Evolutionary conservation across 306 rosid species (phyloP).

Genomic region (Lathyrus aphaca): DNA sequence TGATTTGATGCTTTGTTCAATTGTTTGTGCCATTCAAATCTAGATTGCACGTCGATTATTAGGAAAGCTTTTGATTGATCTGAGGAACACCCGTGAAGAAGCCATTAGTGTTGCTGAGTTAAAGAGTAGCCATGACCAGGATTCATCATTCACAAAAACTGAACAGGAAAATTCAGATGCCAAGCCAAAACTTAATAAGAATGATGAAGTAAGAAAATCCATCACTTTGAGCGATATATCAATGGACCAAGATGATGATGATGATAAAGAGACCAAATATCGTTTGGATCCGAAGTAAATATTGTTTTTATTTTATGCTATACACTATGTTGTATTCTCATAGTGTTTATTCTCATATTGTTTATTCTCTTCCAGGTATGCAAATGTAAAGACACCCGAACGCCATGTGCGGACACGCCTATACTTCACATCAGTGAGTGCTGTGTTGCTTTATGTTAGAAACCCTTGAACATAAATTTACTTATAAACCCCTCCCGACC

Average conservation of each 20-base stretch:
- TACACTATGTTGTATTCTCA: slow-evolving; percentile 5
- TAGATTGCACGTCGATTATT: slow-evolving; percentile 93
- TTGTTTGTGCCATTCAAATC: slow-evolving; percentile 35
- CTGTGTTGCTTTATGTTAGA: slow-evolving; percentile 14
- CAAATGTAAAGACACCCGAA: slow-evolving; percentile 94
- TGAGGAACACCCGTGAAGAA: slow-evolving; percentile 94
- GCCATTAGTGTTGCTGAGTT: slow-evolving; percentile 88
- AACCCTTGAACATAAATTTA: slow-evolving; percentile 10
- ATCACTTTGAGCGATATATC: slow-evolving; percentile 62
- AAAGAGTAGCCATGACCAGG: slow-evolving; percentile 71
- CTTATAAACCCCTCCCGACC: background rate
- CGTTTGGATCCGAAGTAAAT: slow-evolving; percentile 93
- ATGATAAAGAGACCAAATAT: slow-evolving; percentile 93
- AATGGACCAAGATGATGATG: slow-evolving; percentile 90
- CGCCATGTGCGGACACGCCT: slow-evolving; percentile 96
- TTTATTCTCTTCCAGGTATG: slow-evolving; percentile 64
- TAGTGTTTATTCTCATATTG: slow-evolving; percentile 17
- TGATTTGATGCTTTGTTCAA: slow-evolving; percentile 26
- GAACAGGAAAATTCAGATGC: slow-evolving; percentile 64
- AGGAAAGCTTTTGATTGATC: slow-evolving; percentile 90
- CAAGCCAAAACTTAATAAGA: slow-evolving; percentile 63
- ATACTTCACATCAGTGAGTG: slow-evolving; percentile 91
- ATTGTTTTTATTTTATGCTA: slow-evolving; percentile 30
- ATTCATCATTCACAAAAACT: slow-evolving; percentile 41
- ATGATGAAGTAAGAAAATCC: slow-evolving; percentile 64